These are phyloP conservation scores for Ogataea methylovora DNA, from an alignment of 805 yeast genomes.

Conservation along the genomic window DNA sequence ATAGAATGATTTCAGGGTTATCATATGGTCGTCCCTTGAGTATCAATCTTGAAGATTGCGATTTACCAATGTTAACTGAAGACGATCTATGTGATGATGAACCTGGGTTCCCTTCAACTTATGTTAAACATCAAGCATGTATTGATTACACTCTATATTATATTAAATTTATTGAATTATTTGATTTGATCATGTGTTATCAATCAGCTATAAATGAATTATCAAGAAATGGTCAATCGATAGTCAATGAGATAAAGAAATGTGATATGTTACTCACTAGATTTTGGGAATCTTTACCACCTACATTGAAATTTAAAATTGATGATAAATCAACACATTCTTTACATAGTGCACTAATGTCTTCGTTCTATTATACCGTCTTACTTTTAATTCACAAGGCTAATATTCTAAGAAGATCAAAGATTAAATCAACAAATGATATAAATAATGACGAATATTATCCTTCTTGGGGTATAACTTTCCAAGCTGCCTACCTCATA, in stretches of 20 bases:
- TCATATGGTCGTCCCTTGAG: constrained; percentile 64
- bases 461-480: constrained; percentile 75
- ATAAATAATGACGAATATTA: constrained; percentile 33
- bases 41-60: constrained; percentile 65
- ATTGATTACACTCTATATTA: constrained; percentile 48
- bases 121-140: constrained; percentile 13
- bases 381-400: constrained; percentile 63
- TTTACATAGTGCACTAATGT: constrained; percentile 48
- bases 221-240: constrained; percentile 17
- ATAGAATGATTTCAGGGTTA: constrained; percentile 55
- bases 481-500: constrained; percentile 74
- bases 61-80: constrained; percentile 63
- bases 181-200: constrained; percentile 57
- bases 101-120: constrained; percentile 33
- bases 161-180: constrained; percentile 57
- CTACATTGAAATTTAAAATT: constrained; percentile 51
- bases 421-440: constrained; percentile 15
- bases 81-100: constrained; percentile 61
- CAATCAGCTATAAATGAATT: constrained; percentile 65
- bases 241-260: constrained; percentile 41
- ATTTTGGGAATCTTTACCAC: constrained; percentile 65
- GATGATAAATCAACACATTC: constrained; percentile 30
- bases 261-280: constrained; percentile 67
- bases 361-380: constrained; percentile 62
- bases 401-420: constrained; percentile 37